Evolutionary conservation across 1,139 yeast genomes (phyloP).

Genomic region (Pichia terricola): DNA sequence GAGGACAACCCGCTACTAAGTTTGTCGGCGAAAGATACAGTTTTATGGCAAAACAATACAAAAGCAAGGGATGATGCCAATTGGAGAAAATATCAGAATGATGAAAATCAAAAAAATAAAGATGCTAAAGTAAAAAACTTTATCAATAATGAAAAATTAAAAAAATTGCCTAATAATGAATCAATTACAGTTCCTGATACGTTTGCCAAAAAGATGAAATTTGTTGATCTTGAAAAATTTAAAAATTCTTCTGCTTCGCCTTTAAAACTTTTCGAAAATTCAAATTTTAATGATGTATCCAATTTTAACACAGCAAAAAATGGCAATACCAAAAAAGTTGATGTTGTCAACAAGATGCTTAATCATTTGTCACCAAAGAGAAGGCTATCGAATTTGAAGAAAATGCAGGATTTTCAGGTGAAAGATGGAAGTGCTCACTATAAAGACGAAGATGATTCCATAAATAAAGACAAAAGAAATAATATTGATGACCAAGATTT

Average conservation of each 20-base stretch:
- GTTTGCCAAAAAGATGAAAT: constrained; percentile 18
- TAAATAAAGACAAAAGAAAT: constrained; percentile 6
- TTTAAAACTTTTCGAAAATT: constrained; percentile 18
- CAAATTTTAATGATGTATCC: not conserved
- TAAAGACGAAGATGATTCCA: not conserved
- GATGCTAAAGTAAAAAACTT: constrained; percentile 1
- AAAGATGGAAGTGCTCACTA: not conserved
- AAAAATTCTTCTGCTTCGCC: constrained; percentile 19
- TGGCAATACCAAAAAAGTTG: not conserved
- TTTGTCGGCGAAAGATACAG: constrained; percentile 20
- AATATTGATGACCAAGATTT: constrained; percentile 13
- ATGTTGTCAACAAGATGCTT: constrained; percentile 15
- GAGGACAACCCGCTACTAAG: constrained; percentile 8
- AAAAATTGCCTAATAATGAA: constrained; percentile 14
- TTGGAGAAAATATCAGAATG: constrained; percentile 21
- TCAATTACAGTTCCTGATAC: constrained; percentile 19
- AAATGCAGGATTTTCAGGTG: not conserved
- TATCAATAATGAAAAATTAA: constrained; percentile 14
- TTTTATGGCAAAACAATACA: constrained; percentile 13
- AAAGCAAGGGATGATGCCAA: constrained; percentile 19
- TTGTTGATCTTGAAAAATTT: not conserved
- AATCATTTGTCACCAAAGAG: constrained; percentile 7
- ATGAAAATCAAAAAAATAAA: constrained; percentile 10
- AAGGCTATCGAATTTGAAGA: no score
- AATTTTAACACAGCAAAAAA: not conserved